Evolutionary conservation across 23 red algal species (phyloP).

Genomic region (Gracilaria gracilis): DNA sequence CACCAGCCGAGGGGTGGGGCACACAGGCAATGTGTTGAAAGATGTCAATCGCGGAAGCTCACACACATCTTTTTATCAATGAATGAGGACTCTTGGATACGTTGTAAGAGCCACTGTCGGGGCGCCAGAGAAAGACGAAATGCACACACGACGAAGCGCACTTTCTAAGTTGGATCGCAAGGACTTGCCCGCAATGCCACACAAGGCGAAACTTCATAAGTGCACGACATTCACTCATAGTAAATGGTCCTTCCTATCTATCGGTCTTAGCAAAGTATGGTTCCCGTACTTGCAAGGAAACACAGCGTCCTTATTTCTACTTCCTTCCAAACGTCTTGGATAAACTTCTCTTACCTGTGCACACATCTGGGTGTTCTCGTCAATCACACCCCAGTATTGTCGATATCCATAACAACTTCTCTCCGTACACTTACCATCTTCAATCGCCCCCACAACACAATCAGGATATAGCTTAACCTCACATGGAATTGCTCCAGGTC

Average conservation of each 20-base stretch:
- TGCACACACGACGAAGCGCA: too few species aligned
- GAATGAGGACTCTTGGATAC: too few species aligned
- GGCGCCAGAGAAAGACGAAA: too few species aligned
- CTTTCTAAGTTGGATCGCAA: too few species aligned
- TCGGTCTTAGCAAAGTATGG: conserved; percentile 45
- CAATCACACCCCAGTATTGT: conserved; percentile 44
- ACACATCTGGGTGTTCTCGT: conserved; percentile 28
- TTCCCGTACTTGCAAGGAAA: conserved; percentile 45
- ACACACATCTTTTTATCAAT: too few species aligned
- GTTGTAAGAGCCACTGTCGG: too few species aligned
- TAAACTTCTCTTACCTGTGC: conserved; percentile 17
- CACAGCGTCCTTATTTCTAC: background rate
- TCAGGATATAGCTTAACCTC: conserved; percentile 48
- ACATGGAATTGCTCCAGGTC: conserved; percentile 50
- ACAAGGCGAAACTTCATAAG: too few species aligned
- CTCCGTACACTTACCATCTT: conserved; percentile 17
- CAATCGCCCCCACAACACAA: conserved; percentile 34
- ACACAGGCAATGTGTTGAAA: too few species aligned
- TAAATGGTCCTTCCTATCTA: conserved; percentile 19
- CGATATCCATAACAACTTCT: conserved; percentile 40
- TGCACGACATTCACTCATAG: background rate
- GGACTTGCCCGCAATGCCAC: too few species aligned
- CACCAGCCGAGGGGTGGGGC: too few species aligned
- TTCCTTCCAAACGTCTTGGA: conserved; percentile 27
- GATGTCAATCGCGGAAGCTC: too few species aligned